A percentile compares a stretch with the other conserved stretches of the same genome.
phyloP scores from a whole-genome alignment of 805 yeast genomes.

The Lipomyces sp. region DNA sequence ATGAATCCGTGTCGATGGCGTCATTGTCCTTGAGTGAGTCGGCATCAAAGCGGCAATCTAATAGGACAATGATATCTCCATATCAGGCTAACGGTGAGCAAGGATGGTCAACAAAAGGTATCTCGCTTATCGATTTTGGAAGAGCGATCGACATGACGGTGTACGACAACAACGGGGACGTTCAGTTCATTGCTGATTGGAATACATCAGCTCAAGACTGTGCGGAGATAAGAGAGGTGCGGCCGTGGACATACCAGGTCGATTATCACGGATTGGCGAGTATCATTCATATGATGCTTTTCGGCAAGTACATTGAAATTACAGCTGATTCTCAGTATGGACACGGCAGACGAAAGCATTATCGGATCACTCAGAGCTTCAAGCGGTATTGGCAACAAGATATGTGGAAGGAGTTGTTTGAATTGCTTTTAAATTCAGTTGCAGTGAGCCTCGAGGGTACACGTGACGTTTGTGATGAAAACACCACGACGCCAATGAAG shows the following conservation, averaged over 20 bases:
- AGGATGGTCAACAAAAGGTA: conserved; percentile 60
- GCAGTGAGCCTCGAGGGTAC: conserved; percentile 20
- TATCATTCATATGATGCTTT: conserved; percentile 71
- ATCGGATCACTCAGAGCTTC: conserved; percentile 53
- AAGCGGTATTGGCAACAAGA: conserved; percentile 78
- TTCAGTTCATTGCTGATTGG: conserved; percentile 65
- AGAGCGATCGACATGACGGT: conserved; percentile 72
- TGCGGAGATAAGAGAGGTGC: conserved; percentile 62
- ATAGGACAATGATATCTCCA: conserved; percentile 6
- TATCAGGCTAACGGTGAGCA: conserved; percentile 48
- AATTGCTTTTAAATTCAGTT: conserved; percentile 64
- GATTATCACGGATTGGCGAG: conserved; percentile 86
- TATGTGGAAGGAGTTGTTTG: conserved; percentile 72
- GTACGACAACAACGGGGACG: conserved; percentile 50
- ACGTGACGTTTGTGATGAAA: conserved; percentile 13
- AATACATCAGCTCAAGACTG: conserved; percentile 71
- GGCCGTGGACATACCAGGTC: conserved; percentile 76
- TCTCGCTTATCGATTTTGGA: conserved; percentile 79
- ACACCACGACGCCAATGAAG: conserved; percentile 29
- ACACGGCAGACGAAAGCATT: conserved; percentile 33
- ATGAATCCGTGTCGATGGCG: conserved; percentile 27
- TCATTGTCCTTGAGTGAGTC: conserved; percentile 22
- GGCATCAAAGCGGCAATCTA: neutral
- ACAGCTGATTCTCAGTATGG: neutral
- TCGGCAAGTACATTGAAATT: conserved; percentile 64